Conservation (phyloP, 805 yeast species). For the Lipomyces orientalis region DNA sequence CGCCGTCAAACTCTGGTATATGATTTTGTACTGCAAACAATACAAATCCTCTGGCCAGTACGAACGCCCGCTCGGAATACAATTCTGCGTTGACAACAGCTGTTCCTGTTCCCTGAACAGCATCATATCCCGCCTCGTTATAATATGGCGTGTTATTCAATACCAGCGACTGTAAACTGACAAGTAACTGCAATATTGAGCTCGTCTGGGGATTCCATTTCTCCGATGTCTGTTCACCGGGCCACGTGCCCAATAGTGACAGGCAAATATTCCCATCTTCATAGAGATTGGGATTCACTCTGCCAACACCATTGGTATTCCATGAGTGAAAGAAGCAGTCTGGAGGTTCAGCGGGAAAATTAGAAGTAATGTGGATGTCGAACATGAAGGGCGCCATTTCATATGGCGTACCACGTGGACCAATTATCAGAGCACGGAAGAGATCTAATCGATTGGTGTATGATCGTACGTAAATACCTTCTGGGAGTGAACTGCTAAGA, state of each 20-base stretch:
- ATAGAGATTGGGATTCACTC: constrained; percentile 36
- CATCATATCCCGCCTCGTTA: constrained; percentile 37
- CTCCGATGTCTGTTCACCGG: constrained; percentile 32
- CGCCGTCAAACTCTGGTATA: constrained; percentile 24
- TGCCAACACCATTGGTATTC: constrained; percentile 38
- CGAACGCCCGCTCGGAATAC: constrained; percentile 34
- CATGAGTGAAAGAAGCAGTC: constrained; percentile 35
- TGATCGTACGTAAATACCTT: constrained; percentile 35
- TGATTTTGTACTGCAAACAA: constrained; percentile 27
- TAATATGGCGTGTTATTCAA: constrained; percentile 34
- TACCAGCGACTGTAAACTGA: constrained; percentile 33
- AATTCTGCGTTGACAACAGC: constrained; percentile 30
- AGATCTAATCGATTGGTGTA: constrained; percentile 33
- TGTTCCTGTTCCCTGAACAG: constrained; percentile 28
- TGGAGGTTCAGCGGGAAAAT: constrained; percentile 33
- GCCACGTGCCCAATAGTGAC: constrained; percentile 38
- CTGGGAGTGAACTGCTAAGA: constrained; percentile 31
- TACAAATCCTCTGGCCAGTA: constrained; percentile 34
- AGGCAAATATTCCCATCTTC: constrained; percentile 37
- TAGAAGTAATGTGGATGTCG: constrained; percentile 26
- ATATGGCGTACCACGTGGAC: constrained; percentile 34
- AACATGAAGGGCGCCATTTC: constrained; percentile 37
- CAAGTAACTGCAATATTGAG: constrained; percentile 33
- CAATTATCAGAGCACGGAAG: constrained; percentile 32
- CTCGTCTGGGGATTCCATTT: constrained; percentile 33